Evolutionary conservation across 2,329 filamentous ascomycete genomes (phyloP).

Genomic region (Ilyonectria robusta): DNA sequence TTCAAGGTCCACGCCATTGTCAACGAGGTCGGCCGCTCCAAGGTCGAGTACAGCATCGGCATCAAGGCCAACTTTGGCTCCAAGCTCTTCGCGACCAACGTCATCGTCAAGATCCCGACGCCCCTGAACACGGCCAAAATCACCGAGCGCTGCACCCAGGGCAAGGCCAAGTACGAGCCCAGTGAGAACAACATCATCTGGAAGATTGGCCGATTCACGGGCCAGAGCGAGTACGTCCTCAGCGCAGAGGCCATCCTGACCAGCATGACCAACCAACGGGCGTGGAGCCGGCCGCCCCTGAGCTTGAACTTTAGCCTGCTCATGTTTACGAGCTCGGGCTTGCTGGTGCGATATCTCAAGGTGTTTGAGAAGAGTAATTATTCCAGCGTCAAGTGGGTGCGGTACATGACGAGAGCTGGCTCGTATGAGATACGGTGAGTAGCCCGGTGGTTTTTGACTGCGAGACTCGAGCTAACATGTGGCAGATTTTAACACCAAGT

Average conservation of each 20-base stretch:
- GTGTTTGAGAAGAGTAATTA: constrained; percentile 99
- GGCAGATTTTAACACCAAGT: constrained; percentile 53
- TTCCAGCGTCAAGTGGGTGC: constrained; percentile 98
- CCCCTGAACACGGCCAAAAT: constrained; percentile 97
- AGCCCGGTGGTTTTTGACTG: too few relatives aligned
- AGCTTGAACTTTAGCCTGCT: constrained; percentile 93
- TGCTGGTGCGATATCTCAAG: constrained; percentile 95
- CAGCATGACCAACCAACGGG: constrained; percentile 98
- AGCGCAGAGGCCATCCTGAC: constrained; percentile 94
- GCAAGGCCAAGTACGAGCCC: constrained; percentile 98
- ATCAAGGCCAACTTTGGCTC: constrained; percentile 97
- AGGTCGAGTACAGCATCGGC: constrained; percentile 98
- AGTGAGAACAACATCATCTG: constrained; percentile 98
- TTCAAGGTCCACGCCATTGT: constrained; percentile 99
- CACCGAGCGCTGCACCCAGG: constrained; percentile 92
- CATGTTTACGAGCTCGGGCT: constrained; percentile 97
- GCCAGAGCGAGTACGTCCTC: constrained; percentile 96
- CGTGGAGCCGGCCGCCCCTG: constrained; percentile 93
- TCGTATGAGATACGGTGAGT: constrained; percentile 94
- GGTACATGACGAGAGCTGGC: constrained; percentile 98
- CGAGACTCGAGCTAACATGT: constrained; percentile 31
- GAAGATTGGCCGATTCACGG: constrained; percentile 99
- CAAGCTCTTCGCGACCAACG: constrained; percentile 97
- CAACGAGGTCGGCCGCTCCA: constrained; percentile 95
- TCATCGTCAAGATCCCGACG: constrained; percentile 93